Base-by-base conservation (phyloP, 129 eudicot species). In the Chrysanthemum seticuspe region DNA sequence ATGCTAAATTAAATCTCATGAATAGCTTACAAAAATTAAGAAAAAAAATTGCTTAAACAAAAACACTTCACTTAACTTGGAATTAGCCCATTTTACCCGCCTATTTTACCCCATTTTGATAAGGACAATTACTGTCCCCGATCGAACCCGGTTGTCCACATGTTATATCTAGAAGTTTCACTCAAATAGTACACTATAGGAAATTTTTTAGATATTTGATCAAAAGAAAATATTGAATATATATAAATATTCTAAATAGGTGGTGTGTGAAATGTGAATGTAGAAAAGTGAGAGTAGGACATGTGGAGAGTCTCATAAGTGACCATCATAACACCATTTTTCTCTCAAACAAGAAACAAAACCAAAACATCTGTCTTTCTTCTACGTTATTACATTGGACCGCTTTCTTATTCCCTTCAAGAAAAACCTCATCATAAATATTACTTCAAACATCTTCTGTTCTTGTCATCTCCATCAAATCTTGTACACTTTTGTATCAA, bases 261-360 rank as follows among this genome's bases (percentile, higher is more conserved):
- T 73, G 67, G 60, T 48, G 77, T 60, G 69, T 73, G 45, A 31
- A 49, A 62, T 73, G 60, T 73, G 77, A 73, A 62, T 61, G 50
- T 73, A 68, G 62, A 62, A 73, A 61, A 1, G 7, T 13, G 19
- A 68, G 62, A 68, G 68, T n/a, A 36, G 29, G 77, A 61, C 69
- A 73, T 48, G 77, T 73, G 77, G 69, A 73, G 61, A 49, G 77
- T 61, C 77, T 25, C 68, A 72, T 72, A 71, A 56, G 75, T 56
- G 53, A 52, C 48, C 74, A 51, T 34, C 62, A 14, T 13, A 11
- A 13, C 71, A 29, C 68, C 29, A 14, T 58, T 55, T 60, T 49
- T 73, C 68, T 73, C 69, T 62, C 70, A 13, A 57, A 36, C 7
- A 44, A 55, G 21, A 3, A 36, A 47, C 55, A 58, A 67, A 57